These are phyloP conservation scores for Aspergillus chevalieri DNA, from an alignment of 2,329 filamentous ascomycete species.

Conservation along the genomic window DNA sequence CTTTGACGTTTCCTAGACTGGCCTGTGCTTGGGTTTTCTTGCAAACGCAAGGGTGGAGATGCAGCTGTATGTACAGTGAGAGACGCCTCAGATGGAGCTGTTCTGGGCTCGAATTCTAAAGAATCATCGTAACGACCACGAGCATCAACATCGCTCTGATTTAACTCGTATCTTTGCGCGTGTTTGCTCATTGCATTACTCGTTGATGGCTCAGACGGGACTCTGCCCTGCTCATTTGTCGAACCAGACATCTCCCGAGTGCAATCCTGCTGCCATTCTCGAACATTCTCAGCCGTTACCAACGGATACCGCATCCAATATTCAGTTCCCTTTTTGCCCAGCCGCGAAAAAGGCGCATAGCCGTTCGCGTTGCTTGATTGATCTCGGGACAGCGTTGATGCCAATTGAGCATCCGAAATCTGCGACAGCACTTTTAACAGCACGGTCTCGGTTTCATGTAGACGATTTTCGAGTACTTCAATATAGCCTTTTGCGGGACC, in stretches of 20 bases:
- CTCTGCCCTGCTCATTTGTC: neutral
- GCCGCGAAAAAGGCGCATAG: slow-evolving; percentile 16
- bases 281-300: slow-evolving; percentile 26
- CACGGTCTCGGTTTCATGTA: slow-evolving; percentile 37
- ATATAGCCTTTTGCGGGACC: slow-evolving; percentile 45
- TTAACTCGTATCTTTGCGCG: neutral
- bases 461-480: slow-evolving; percentile 39
- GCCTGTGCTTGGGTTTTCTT: neutral
- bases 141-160: neutral
- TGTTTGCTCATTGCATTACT: neutral
- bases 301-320: slow-evolving; percentile 35
- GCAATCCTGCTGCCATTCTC: slow-evolving; percentile 32
- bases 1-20: neutral
- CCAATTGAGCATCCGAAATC: slow-evolving; percentile 27
- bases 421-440: slow-evolving; percentile 33
- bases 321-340: slow-evolving; percentile 28
- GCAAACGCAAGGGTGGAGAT: neutral
- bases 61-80: neutral
- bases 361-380: neutral
- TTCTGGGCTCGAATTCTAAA: neutral
- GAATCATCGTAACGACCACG: neutral
- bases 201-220: neutral
- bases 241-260: neutral
- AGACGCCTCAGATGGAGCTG: neutral
- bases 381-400: slow-evolving; percentile 13